These are phyloP conservation scores for Fistulinella staudtii DNA, from an alignment of 1,284 basidiomycete species.

Conservation along the genomic window DNA sequence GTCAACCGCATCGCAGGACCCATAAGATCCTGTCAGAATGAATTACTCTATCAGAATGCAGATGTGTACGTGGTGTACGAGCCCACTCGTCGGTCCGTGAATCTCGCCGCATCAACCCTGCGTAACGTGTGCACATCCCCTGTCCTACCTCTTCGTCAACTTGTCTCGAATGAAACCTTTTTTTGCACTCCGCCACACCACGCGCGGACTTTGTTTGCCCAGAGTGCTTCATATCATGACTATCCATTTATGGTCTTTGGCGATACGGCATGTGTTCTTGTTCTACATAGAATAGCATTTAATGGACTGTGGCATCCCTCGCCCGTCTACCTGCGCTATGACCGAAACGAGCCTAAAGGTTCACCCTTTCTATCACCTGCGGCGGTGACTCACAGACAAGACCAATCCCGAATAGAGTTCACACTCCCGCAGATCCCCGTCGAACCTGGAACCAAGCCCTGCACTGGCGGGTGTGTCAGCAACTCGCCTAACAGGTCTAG, in stretches of 20 bases:
- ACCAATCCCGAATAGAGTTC: slow-evolving; percentile 3
- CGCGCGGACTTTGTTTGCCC: slow-evolving; percentile 9
- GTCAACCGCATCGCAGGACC: slow-evolving; percentile 7
- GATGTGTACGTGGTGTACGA: slow-evolving; percentile 15
- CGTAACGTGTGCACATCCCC: slow-evolving; percentile 12
- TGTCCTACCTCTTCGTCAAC: slow-evolving; percentile 3
- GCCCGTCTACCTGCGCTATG: background rate
- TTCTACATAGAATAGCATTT: background rate
- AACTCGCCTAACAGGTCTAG: slow-evolving; percentile 16
- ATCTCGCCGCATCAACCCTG: slow-evolving; percentile 23
- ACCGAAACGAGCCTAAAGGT: background rate
- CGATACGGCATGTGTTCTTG: background rate
- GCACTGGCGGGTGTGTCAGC: slow-evolving; percentile 9
- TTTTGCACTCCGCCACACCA: slow-evolving; percentile 6
- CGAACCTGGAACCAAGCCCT: slow-evolving; percentile 20
- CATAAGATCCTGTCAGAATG: slow-evolving; percentile 14
- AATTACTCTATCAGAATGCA: slow-evolving; percentile 28
- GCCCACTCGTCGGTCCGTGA: slow-evolving; percentile 20
- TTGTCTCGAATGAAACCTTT: slow-evolving; percentile 5
- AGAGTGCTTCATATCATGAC: background rate
- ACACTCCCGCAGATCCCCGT: slow-evolving; percentile 18
- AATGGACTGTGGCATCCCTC: background rate
- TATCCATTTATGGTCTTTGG: background rate
- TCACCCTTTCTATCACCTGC: background rate
- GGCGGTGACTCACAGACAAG: background rate